Percentiles rank a stretch among this genome's conserved stretches.
phyloP scores from a whole-genome alignment of 192 early-diverging fungal genomes.

The Linnemannia elongata region DNA sequence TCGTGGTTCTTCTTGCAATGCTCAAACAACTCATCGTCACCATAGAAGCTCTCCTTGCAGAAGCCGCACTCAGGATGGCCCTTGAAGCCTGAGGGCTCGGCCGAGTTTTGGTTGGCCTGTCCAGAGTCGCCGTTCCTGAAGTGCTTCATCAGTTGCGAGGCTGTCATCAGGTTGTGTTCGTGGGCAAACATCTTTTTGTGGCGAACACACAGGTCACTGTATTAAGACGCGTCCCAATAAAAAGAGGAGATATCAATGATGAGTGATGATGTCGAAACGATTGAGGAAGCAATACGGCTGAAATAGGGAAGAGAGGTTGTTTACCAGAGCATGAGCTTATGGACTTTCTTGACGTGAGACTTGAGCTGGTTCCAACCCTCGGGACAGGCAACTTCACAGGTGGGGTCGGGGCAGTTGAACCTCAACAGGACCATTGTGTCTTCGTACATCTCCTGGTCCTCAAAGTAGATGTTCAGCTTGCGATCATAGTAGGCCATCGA shows the following conservation, averaged over 20 bases:
- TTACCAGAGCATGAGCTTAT: slow-evolving; percentile 84
- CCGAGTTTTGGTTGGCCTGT: slow-evolving; percentile 58
- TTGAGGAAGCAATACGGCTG: neutral
- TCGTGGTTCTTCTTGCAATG: slow-evolving; percentile 96
- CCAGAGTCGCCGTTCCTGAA: slow-evolving; percentile 75
- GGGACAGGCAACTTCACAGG: slow-evolving; percentile 79
- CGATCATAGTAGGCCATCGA: slow-evolving; percentile 75
- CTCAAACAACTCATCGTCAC: slow-evolving; percentile 93
- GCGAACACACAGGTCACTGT: slow-evolving; percentile 88
- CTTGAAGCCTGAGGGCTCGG: slow-evolving; percentile 73
- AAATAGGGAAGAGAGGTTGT: neutral
- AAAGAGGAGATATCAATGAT: neutral
- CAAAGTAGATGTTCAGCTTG: slow-evolving; percentile 80
- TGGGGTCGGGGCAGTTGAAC: slow-evolving; percentile 90
- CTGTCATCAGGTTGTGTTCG: slow-evolving; percentile 90
- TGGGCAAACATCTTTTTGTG: slow-evolving; percentile 95
- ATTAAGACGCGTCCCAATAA: slow-evolving; percentile 9
- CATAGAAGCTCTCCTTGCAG: slow-evolving; percentile 87
- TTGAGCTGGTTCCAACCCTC: slow-evolving; percentile 90
- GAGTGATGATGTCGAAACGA: neutral
- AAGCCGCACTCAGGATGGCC: slow-evolving; percentile 95
- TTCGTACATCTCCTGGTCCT: slow-evolving; percentile 80
- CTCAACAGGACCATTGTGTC: slow-evolving; percentile 79
- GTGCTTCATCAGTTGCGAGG: slow-evolving; percentile 82
- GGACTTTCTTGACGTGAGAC: slow-evolving; percentile 82